Evolutionary conservation across 2,329 filamentous ascomycete genomes (phyloP).

Genomic region (Trichoderma sp.): DNA sequence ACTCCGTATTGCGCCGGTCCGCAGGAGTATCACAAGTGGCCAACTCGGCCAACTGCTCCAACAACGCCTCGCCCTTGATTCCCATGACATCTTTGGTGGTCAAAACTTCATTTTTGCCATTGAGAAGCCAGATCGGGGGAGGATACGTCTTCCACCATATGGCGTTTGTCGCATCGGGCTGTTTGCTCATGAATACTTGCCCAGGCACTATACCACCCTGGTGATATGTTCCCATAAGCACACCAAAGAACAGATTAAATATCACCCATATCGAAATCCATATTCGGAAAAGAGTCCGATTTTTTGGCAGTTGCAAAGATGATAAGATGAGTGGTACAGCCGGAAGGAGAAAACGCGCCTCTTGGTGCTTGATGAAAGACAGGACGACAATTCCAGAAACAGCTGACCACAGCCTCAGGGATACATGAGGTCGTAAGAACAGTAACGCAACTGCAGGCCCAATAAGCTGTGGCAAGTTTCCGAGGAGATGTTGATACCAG

Average conservation of each 20-base stretch:
- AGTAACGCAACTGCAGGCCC: slow-evolving; percentile 65
- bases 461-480: slow-evolving; percentile 67
- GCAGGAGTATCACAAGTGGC: slow-evolving; percentile 62
- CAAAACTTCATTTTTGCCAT: slow-evolving; percentile 71
- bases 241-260: slow-evolving; percentile 66
- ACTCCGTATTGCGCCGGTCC: slow-evolving; percentile 53
- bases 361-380: slow-evolving; percentile 74
- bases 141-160: slow-evolving; percentile 88
- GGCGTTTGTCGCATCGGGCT: slow-evolving; percentile 64
- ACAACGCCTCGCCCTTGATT: slow-evolving; percentile 57
- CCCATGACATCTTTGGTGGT: slow-evolving; percentile 72
- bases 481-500: slow-evolving; percentile 71
- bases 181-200: slow-evolving; percentile 70
- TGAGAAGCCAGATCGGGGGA: slow-evolving; percentile 75
- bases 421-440: slow-evolving; percentile 54
- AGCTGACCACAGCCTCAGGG: slow-evolving; percentile 67
- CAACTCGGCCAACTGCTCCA: slow-evolving; percentile 55
- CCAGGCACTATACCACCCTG: slow-evolving; percentile 75
- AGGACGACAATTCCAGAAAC: slow-evolving; percentile 67
- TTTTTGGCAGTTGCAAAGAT: slow-evolving; percentile 64
- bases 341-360: slow-evolving; percentile 73
- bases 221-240: slow-evolving; percentile 78
- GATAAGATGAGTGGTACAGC: slow-evolving; percentile 74
- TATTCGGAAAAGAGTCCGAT: slow-evolving; percentile 43
- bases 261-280: slow-evolving; percentile 63